Conservation (phyloP, 768 basidiomycete genomes). For the Jaapia argillacea region DNA sequence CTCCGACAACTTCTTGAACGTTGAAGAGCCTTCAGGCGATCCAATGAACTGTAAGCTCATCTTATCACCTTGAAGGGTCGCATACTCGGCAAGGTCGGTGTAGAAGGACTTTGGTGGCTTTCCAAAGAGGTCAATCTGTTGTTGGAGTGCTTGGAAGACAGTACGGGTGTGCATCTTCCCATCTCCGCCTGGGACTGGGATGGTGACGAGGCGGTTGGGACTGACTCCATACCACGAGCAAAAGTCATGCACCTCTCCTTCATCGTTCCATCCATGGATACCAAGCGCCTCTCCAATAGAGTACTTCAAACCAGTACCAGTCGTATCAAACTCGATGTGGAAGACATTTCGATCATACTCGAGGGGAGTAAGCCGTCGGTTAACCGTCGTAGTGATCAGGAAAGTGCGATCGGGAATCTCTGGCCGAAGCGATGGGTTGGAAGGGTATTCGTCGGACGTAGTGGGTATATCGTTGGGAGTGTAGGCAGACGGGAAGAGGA, state of each 20-base stretch:
- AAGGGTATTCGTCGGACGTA: constrained; percentile 30
- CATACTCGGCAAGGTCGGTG: constrained; percentile 72
- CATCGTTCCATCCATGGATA: constrained; percentile 96
- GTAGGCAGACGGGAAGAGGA: constrained; percentile 82
- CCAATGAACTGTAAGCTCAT: constrained; percentile 87
- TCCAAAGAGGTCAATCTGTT: constrained; percentile 94
- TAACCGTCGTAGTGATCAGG: constrained; percentile 90
- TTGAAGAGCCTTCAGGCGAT: constrained; percentile 80
- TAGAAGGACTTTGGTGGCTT: constrained; percentile 96
- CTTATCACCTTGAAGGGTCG: constrained; percentile 58
- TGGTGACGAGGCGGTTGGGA: constrained; percentile 67
- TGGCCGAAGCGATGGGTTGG: constrained; percentile 70
- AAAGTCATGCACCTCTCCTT: constrained; percentile 78
- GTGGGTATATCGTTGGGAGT: constrained; percentile 29
- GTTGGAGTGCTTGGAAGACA: constrained; percentile 90
- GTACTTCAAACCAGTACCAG: constrained; percentile 90
- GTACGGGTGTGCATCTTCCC: constrained; percentile 86
- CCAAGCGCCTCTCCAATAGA: constrained; percentile 95
- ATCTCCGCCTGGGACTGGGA: constrained; percentile 53
- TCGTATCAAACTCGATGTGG: constrained; percentile 92
- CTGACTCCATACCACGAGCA: constrained; percentile 89
- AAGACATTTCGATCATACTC: constrained; percentile 99
- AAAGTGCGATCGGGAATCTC: constrained; percentile 84
- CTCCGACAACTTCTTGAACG: constrained; percentile 93
- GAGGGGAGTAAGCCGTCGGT: constrained; percentile 85